Conservation (phyloP, 2,329 filamentous ascomycete genomes). For the Aspergillus tubingensis region DNA sequence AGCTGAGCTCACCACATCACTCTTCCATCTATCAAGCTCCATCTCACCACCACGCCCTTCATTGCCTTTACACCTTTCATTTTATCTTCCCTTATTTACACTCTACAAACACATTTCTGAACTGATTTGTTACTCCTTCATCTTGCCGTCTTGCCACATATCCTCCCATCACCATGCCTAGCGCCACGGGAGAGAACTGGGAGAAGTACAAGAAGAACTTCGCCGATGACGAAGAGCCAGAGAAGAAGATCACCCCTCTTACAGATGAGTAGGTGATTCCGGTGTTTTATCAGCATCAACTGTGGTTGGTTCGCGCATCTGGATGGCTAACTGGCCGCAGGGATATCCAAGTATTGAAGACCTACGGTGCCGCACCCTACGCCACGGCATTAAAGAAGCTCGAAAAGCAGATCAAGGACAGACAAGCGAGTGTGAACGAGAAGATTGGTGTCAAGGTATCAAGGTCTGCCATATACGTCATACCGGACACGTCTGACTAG, state of each 20-base stretch:
- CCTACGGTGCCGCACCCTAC: constrained; percentile 95
- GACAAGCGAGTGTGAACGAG: constrained; percentile 96
- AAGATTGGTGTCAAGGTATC: constrained; percentile 73
- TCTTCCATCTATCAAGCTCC: constrained; percentile 20
- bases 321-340: constrained; percentile 55
- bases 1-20: constrained; percentile 33
- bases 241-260: constrained; percentile 99
- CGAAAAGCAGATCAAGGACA: constrained; percentile 99
- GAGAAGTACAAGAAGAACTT: constrained; percentile 99
- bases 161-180: constrained; percentile 73
- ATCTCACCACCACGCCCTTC: constrained; percentile 11
- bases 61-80: not conserved
- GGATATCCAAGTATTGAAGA: constrained; percentile 99
- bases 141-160: constrained; percentile 28
- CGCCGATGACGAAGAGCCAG: constrained; percentile 92
- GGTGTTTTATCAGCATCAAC: not conserved
- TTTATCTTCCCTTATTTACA: constrained; percentile 1
- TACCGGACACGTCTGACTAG: constrained; percentile 24
- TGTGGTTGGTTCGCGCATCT: not conserved
- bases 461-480: constrained; percentile 3
- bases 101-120: constrained; percentile 3
- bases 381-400: constrained; percentile 92
- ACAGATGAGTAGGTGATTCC: constrained; percentile 79
- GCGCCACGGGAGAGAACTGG: constrained; percentile 91
- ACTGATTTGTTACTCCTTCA: constrained; percentile 5